Conservation (phyloP, 495 filamentous ascomycete genomes). For the Penicillium dipodomyicola region DNA sequence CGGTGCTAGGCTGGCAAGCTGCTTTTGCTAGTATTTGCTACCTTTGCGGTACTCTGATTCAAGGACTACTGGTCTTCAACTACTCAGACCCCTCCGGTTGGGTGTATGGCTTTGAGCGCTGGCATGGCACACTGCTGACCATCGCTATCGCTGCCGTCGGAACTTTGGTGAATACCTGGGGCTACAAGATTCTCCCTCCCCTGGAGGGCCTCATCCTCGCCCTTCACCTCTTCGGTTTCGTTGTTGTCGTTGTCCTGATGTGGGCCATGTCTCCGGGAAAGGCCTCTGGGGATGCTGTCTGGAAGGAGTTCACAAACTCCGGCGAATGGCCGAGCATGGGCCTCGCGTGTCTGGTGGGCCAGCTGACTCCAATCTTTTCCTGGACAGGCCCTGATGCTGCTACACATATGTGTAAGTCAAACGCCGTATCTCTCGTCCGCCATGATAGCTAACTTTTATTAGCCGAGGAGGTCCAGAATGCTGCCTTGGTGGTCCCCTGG, state of each 20-base stretch:
- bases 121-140: constrained; percentile 46
- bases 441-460: constrained; percentile 7
- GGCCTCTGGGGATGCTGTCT: constrained; percentile 33
- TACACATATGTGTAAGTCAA: constrained; percentile 37
- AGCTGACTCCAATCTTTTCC: constrained; percentile 41
- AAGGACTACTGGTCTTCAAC: constrained; percentile 48
- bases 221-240: constrained; percentile 48
- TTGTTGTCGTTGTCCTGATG: constrained; percentile 49
- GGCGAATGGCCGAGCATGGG: constrained; percentile 46
- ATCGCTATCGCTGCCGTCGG: constrained; percentile 42
- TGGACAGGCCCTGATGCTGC: constrained; percentile 42
- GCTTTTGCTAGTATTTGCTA: constrained; percentile 36
- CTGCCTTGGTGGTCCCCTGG: constrained; percentile 42
- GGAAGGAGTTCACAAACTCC: constrained; percentile 46
- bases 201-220: constrained; percentile 45
- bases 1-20: constrained; percentile 48
- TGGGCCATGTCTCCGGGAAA: constrained; percentile 42
- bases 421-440: background rate
- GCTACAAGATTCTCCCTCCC: constrained; percentile 36
- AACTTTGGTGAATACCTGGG: constrained; percentile 44
- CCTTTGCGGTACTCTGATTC: constrained; percentile 45
- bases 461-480: constrained; percentile 52
- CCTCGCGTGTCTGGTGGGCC: constrained; percentile 43
- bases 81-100: constrained; percentile 34
- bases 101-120: constrained; percentile 27